Evolutionary conservation across 345 rosid species (phyloP), one percentile per base, ranked within the genome.

Genomic region (Eucalyptus globulus): DNA sequence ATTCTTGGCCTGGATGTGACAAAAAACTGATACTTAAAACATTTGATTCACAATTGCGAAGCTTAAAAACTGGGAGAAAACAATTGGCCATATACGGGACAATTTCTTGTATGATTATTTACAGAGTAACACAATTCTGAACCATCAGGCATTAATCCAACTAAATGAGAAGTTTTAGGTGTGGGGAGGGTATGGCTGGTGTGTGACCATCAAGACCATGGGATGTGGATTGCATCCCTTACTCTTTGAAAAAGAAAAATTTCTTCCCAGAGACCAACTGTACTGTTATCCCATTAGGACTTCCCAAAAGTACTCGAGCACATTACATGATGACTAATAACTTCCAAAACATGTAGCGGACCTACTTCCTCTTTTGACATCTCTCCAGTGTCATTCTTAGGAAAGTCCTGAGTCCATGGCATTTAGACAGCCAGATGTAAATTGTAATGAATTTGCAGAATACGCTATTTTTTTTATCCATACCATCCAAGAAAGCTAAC

Each of bases 1-100:
- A 87, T 94, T 93, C 89, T 92, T 91, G 31, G 95, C 97, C 99
- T 97, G 91, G 86, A 90, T 31, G 83, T 51, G 62, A 44, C 87
- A 80, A 53, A 51, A 34, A n/a, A 31, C 26, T 7, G 3, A 29
- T 34, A 51, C 40, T n/a, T 26, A 51, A 51, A 86, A 58, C 58
- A 50, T 53, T 58, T 19, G 67, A 54, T 19, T 34, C 47, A 86
- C 45, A 37, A 24, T 43, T 37, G 83, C 14, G 4, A 37, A 76
- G 47, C 83, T 37, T 76, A 44, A 76, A 76, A 37, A 37, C 83
- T 37, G 27, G 44, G 47, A 37, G 27, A 40, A 76, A 19, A 21
- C 27, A 76, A 76, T 3, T 76, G 47, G 47, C 83, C 83, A 72
- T 37, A 21, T 19, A 72, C 6, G 45, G 83, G 83, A 72, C 83